Evolutionary conservation across 2,329 filamentous ascomycete genomes (phyloP).

Genomic region (Penicillium sp.): DNA sequence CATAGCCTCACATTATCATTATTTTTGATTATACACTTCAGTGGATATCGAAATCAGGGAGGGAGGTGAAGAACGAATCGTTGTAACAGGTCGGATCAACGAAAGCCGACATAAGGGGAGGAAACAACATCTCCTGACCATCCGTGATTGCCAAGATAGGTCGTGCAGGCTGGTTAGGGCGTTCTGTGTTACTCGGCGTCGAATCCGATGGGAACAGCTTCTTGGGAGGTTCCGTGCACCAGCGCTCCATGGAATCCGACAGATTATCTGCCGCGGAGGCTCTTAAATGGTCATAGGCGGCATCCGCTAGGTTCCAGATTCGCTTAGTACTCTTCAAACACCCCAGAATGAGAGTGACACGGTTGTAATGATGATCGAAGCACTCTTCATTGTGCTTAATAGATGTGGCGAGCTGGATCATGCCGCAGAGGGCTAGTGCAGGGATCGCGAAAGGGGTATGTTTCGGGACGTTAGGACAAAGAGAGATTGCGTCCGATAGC

Average conservation of each 20-base stretch:
- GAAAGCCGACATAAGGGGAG: constrained; percentile 27
- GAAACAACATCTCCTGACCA: constrained; percentile 27
- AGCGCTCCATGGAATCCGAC: constrained; percentile 29
- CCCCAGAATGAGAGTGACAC: constrained; percentile 37
- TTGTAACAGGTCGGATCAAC: constrained; percentile 35
- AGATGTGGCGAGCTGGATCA: constrained; percentile 36
- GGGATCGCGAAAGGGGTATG: constrained; percentile 35
- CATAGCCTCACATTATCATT: neutral
- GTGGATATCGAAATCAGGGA: constrained; percentile 28
- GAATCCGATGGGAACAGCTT: constrained; percentile 21
- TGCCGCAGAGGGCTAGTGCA: constrained; percentile 31
- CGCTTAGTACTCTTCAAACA: constrained; percentile 33
- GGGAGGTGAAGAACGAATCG: constrained; percentile 28
- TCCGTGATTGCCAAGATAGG: constrained; percentile 19
- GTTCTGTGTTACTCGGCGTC: constrained; percentile 19
- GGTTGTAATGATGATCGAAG: constrained; percentile 39
- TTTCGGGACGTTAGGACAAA: constrained; percentile 33
- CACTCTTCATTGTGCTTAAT: constrained; percentile 37
- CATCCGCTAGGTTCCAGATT: constrained; percentile 32
- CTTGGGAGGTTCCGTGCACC: constrained; percentile 28
- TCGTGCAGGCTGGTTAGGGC: constrained; percentile 12
- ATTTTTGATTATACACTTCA: constrained; percentile 1
- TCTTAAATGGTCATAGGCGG: constrained; percentile 29
- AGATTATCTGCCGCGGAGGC: constrained; percentile 30
- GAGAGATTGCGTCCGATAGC: constrained; percentile 34